Percentiles rank a stretch among this genome's conserved stretches.
Evolutionary conservation across 805 yeast genomes (phyloP).

Genomic region (Pichia eremophila): DNA sequence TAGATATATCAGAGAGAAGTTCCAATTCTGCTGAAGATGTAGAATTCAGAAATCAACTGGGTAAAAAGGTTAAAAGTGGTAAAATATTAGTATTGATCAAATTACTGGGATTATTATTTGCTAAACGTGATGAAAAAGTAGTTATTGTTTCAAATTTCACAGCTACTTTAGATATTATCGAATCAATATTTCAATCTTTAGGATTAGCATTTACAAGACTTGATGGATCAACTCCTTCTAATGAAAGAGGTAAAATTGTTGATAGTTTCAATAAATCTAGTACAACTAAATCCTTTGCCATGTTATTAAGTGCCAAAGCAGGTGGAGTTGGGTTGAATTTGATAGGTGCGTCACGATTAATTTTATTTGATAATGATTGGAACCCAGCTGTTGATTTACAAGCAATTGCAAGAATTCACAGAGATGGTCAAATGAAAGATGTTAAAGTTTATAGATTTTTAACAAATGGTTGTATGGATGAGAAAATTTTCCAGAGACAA

Average conservation of each 20-base stretch:
- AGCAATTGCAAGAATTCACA: slow-evolving; percentile 90
- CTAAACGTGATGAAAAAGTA: slow-evolving; percentile 51
- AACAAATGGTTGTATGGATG: slow-evolving; percentile 88
- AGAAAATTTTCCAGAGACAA: slow-evolving; percentile 88
- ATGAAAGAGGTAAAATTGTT: slow-evolving; percentile 56
- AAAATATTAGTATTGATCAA: slow-evolving; percentile 55
- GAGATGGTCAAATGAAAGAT: slow-evolving; percentile 82
- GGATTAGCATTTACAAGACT: slow-evolving; percentile 49
- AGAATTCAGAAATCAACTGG: slow-evolving; percentile 22
- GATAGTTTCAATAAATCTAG: slow-evolving; percentile 51
- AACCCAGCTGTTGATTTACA: slow-evolving; percentile 89
- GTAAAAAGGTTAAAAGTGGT: slow-evolving; percentile 37
- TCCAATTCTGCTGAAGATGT: slow-evolving; percentile 13
- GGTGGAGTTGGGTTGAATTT: slow-evolving; percentile 92
- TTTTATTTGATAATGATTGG: slow-evolving; percentile 93
- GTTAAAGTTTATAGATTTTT: slow-evolving; percentile 76
- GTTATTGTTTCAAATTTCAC: slow-evolving; percentile 86
- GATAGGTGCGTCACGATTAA: slow-evolving; percentile 79
- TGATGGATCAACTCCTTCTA: slow-evolving; percentile 77
- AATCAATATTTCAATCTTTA: slow-evolving; percentile 40
- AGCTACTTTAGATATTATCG: slow-evolving; percentile 72
- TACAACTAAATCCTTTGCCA: slow-evolving; percentile 40
- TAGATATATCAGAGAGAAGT: slow-evolving; percentile 17
- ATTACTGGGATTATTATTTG: slow-evolving; percentile 35
- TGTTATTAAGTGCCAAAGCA: slow-evolving; percentile 77